A percentile compares a stretch with the other conserved stretches of the same genome.
Evolutionary conservation across 148 eudicot genomes (phyloP).

Genomic region (Rhododendron mucronatum): DNA sequence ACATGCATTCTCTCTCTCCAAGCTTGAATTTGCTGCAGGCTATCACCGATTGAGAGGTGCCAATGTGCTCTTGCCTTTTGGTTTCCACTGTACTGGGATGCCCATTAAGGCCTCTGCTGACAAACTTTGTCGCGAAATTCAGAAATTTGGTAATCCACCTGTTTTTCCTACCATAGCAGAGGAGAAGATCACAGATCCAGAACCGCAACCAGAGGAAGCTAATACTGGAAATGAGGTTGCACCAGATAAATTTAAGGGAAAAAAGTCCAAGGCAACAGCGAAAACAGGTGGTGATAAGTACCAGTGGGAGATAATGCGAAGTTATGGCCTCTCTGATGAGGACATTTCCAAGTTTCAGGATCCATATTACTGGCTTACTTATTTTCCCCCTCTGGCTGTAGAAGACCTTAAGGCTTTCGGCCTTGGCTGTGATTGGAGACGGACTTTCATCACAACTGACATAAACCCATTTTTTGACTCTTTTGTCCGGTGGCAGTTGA

Average conservation of each 20-base stretch:
- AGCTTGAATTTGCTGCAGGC: slow-evolving; percentile 87
- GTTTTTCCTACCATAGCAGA: slow-evolving; percentile 52
- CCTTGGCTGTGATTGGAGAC: slow-evolving; percentile 87
- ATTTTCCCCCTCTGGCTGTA: slow-evolving; percentile 71
- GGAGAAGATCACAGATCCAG: slow-evolving; percentile 32
- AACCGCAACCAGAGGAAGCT: slow-evolving; percentile 32
- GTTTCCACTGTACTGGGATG: slow-evolving; percentile 91
- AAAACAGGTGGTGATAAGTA: slow-evolving; percentile 65
- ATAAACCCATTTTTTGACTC: slow-evolving; percentile 73
- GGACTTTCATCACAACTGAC: slow-evolving; percentile 81
- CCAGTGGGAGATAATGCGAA: slow-evolving; percentile 93
- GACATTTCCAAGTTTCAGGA: slow-evolving; percentile 64
- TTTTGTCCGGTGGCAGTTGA: slow-evolving; percentile 87
- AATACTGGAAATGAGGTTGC: slow-evolving; percentile 34
- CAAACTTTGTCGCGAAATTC: slow-evolving; percentile 62
- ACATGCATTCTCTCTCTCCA: slow-evolving; percentile 85
- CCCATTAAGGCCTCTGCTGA: slow-evolving; percentile 96
- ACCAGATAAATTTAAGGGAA: slow-evolving; percentile 71
- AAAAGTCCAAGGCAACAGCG: slow-evolving; percentile 77
- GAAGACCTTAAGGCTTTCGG: slow-evolving; percentile 89
- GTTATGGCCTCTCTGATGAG: slow-evolving; percentile 67
- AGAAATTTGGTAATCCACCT: slow-evolving; percentile 75
- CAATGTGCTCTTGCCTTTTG: slow-evolving; percentile 85
- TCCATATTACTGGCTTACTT: slow-evolving; percentile 63
- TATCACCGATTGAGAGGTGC: slow-evolving; percentile 83